Evolutionary conservation across 257 asterid species (phyloP), one percentile per base, ranked within the genome.

Genomic region (Coffea eugenioides): DNA sequence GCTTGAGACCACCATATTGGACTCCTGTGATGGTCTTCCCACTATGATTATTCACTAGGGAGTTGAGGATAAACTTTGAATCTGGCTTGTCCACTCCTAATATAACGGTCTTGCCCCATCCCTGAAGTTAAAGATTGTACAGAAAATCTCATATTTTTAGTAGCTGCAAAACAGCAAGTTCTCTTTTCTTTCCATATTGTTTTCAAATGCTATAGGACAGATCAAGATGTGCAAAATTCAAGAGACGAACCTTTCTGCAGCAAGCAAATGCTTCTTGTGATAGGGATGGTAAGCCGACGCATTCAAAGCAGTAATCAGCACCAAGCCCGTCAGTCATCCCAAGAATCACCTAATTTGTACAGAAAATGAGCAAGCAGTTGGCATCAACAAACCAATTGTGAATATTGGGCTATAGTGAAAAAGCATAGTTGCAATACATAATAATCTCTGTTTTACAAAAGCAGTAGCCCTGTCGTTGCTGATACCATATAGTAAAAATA

Each of bases 231-330:
- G 43, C 3, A 1, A 0, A 39, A 39, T 4, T 39, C 4, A 39
- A 39, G 43, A 39, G 43, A 39, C 43, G 43, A 3, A 92, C 97
- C 97, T 88, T 90, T 59, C 95, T 80, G 85, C 96, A 87, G 85
- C 86, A 76, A 71, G 91, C 85, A 57, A 57, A 87, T 13, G 97
- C 97, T 83, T 92, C 96, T 23, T 88, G 84, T 34, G 89, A 88
- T 70, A 92, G 77, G 56, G 89, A 76, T 62, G 88, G 75, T 82
- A 64, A 68, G 54, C 97, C 94, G 12, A 91, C 97, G 39, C 94
- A 91, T 80, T 92, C 97, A 67, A 92, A 92, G 89, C 96, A 91
- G 16, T 91, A 89, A 80, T 92, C 97, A 3, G 96, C 94, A 80
- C 96, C 43, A 39, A 39, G 13, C 77, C 92, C 97, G 76, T 52